Evolutionary conservation across 768 basidiomycete genomes (phyloP).

Genomic region (Melanogaster broomeanus): DNA sequence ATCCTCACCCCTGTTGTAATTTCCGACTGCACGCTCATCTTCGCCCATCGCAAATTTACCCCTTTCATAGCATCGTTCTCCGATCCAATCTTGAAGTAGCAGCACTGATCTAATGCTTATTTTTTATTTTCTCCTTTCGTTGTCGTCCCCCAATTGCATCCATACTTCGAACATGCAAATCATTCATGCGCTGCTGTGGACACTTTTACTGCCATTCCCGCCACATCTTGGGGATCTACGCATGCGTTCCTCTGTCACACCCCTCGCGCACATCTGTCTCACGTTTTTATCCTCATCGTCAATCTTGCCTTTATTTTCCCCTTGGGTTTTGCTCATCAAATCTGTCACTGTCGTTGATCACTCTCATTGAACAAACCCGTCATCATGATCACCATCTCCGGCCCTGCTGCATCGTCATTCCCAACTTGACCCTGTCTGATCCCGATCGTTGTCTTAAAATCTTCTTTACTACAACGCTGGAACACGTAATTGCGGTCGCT

Average conservation of each 20-base stretch:
- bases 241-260: not conserved
- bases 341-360: slow-evolving; percentile 15
- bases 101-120: slow-evolving; percentile 31
- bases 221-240: slow-evolving; percentile 3
- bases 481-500: slow-evolving; percentile 29
- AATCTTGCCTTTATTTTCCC: slow-evolving; percentile 12
- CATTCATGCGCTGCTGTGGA: slow-evolving; percentile 5
- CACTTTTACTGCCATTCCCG: slow-evolving; percentile 3
- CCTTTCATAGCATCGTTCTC: slow-evolving; percentile 35
- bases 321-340: not conserved
- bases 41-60: slow-evolving; percentile 12
- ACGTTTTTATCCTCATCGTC: slow-evolving; percentile 19
- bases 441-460: slow-evolving; percentile 18
- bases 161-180: slow-evolving; percentile 12
- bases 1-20: slow-evolving; percentile 19
- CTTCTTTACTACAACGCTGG: slow-evolving; percentile 22
- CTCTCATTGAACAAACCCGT: slow-evolving; percentile 15
- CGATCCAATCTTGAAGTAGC: slow-evolving; percentile 38
- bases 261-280: slow-evolving; percentile 9
- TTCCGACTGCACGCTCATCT: slow-evolving; percentile 29
- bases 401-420: slow-evolving; percentile 1
- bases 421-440: slow-evolving; percentile 16
- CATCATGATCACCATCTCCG: slow-evolving; percentile 13
- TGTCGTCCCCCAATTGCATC: slow-evolving; percentile 8
- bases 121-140: slow-evolving; percentile 25